A percentile compares a stretch with the other conserved stretches of the same genome.
Evolutionary conservation across 2,329 filamentous ascomycete species (phyloP).

Genomic region (Nothophoma quercina): DNA sequence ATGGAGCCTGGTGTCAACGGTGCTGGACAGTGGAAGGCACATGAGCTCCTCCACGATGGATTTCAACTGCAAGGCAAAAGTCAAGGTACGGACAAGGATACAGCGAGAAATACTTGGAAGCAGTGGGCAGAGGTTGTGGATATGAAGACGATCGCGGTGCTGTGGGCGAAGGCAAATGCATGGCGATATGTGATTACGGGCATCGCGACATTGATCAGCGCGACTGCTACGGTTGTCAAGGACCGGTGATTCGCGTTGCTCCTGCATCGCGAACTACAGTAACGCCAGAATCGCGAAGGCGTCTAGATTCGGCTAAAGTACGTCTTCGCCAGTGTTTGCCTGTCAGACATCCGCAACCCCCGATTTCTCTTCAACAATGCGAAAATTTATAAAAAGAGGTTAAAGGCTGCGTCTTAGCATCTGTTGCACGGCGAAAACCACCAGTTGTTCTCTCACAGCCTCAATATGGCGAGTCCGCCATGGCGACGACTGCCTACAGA

Average conservation of each 20-base stretch:
- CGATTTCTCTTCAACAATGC: neutral
- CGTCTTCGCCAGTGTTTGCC: neutral
- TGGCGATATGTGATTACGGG: slow-evolving; percentile 30
- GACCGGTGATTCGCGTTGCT: neutral
- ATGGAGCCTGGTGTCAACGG: slow-evolving; percentile 52
- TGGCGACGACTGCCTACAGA: slow-evolving; percentile 6
- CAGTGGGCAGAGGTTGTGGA: slow-evolving; percentile 27
- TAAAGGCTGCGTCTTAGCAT: too few species aligned
- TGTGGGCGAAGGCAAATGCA: slow-evolving; percentile 28
- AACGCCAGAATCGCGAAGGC: too few species aligned
- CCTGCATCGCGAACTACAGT: neutral
- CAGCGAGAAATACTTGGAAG: slow-evolving; percentile 23
- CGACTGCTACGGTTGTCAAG: slow-evolving; percentile 16
- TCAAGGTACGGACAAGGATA: slow-evolving; percentile 23
- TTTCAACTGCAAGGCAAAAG: slow-evolving; percentile 22
- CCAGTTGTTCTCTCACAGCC: neutral
- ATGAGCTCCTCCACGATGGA: slow-evolving; percentile 40
- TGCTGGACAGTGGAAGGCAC: slow-evolving; percentile 50
- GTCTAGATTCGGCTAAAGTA: slow-evolving; percentile 1
- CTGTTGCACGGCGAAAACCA: too few species aligned
- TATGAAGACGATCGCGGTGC: slow-evolving; percentile 31
- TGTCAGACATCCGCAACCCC: neutral
- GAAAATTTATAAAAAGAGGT: too few species aligned
- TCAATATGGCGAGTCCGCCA: neutral
- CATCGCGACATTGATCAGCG: slow-evolving; percentile 24